A percentile compares a stretch with the other conserved stretches of the same genome.
Evolutionary conservation across 306 rosid species (phyloP).

Genomic region (Fagus sylvatica): DNA sequence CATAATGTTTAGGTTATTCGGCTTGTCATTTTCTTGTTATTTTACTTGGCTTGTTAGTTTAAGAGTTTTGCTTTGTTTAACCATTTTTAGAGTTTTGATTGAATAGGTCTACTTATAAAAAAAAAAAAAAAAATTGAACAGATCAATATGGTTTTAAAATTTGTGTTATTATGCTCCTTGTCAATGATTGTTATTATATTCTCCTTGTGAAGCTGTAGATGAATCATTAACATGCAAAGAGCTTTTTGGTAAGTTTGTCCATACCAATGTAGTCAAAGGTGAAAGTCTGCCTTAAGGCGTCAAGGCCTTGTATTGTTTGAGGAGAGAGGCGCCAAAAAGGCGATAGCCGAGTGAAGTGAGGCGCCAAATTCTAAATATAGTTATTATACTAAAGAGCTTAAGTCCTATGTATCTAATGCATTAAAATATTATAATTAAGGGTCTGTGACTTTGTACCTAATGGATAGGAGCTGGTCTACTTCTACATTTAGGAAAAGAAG

Average conservation of each 20-base stretch:
- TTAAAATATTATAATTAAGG: too few relatives aligned
- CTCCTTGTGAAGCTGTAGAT: neutral
- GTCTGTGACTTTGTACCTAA: too few relatives aligned
- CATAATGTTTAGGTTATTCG: neutral
- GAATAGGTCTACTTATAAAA: neutral
- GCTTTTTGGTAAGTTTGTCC: neutral
- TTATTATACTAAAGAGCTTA: too few relatives aligned
- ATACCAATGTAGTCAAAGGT: too few relatives aligned
- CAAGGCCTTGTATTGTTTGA: too few relatives aligned
- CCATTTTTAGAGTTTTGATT: neutral
- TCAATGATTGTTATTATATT: neutral
- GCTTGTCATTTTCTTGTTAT: constrained; percentile 2
- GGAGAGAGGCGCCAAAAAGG: too few relatives aligned
- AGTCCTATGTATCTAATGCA: too few relatives aligned
- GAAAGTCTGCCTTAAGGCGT: too few relatives aligned
- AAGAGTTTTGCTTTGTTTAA: neutral
- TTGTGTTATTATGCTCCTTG: neutral
- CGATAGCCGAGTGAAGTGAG: too few relatives aligned
- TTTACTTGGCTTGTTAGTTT: neutral
- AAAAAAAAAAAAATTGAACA: neutral
- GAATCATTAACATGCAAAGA: neutral
- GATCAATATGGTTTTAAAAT: neutral
- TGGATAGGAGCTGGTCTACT: too few relatives aligned
- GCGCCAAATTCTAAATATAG: too few relatives aligned
- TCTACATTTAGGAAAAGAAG: too few relatives aligned